These are phyloP conservation scores for Ogataea sp. DNA, from an alignment of 805 yeast genomes.

Conservation along the genomic window DNA sequence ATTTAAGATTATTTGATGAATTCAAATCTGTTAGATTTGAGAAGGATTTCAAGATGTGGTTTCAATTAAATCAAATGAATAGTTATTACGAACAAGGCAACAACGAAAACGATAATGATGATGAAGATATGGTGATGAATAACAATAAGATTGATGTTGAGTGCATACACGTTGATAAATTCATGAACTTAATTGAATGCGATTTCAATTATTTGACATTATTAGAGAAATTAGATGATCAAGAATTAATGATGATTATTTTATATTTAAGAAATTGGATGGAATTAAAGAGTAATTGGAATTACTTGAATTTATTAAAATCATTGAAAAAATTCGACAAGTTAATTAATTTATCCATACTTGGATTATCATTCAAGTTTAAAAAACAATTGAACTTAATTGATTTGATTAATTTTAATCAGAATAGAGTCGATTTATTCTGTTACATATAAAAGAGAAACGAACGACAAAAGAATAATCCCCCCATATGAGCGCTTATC, in stretches of 20 bases:
- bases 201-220: background rate
- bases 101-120: no score
- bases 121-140: no score
- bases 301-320: no score
- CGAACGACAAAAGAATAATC: no score
- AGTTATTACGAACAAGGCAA: no score
- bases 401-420: background rate
- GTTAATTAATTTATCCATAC: no score
- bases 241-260: background rate
- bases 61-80: background rate
- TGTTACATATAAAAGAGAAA: background rate
- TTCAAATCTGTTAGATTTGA: background rate
- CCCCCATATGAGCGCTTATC: no score
- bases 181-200: background rate
- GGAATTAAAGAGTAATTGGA: background rate
- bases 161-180: background rate
- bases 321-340: background rate
- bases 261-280: background rate
- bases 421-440: background rate
- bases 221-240: background rate
- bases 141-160: background rate
- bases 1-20: background rate
- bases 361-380: background rate
- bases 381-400: background rate
- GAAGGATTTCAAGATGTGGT: background rate